phyloP scores from a whole-genome alignment of 2,329 filamentous ascomycete genomes.

The Aspergillus vadensis region DNA sequence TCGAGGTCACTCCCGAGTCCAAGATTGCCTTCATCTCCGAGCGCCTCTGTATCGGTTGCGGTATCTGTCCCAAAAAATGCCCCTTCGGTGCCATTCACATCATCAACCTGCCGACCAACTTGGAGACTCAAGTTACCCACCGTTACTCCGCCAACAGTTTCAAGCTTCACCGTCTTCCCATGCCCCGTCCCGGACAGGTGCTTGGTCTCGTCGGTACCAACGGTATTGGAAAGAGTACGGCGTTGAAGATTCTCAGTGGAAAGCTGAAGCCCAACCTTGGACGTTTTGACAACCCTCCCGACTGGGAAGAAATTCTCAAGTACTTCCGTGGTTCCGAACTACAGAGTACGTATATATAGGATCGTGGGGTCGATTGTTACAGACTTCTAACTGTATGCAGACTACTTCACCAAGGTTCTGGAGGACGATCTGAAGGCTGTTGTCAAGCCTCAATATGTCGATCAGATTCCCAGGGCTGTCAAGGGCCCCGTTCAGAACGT shows the following conservation, averaged over 20 bases:
- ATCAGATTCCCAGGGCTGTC: conserved; percentile 93
- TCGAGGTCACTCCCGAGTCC: conserved; percentile 84
- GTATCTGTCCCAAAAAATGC: conserved; percentile 99
- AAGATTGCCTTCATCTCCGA: conserved; percentile 99
- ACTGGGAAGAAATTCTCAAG: conserved; percentile 99
- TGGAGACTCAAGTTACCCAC: conserved; percentile 97
- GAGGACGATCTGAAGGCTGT: conserved; percentile 97
- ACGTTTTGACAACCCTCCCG: conserved; percentile 90
- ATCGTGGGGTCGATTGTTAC: background rate
- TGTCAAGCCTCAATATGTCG: conserved; percentile 98
- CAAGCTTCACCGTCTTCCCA: conserved; percentile 96
- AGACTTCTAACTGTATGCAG: conserved; percentile 48
- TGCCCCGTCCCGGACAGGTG: conserved; percentile 92
- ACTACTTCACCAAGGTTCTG: conserved; percentile 98
- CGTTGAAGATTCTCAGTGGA: conserved; percentile 95
- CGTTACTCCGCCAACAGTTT: conserved; percentile 99
- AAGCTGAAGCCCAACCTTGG: conserved; percentile 98
- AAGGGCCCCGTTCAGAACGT: conserved; percentile 80
- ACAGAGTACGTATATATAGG: conserved; percentile 68
- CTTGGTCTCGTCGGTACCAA: conserved; percentile 97
- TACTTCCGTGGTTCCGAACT: conserved; percentile 97
- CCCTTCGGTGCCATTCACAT: conserved; percentile 98
- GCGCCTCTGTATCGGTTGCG: conserved; percentile 92
- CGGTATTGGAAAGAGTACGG: conserved; percentile 99
- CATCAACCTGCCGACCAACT: conserved; percentile 99